Base-by-base conservation (phyloP, 352 stramenopile genomes). In the Peronospora farinosa region DNA sequence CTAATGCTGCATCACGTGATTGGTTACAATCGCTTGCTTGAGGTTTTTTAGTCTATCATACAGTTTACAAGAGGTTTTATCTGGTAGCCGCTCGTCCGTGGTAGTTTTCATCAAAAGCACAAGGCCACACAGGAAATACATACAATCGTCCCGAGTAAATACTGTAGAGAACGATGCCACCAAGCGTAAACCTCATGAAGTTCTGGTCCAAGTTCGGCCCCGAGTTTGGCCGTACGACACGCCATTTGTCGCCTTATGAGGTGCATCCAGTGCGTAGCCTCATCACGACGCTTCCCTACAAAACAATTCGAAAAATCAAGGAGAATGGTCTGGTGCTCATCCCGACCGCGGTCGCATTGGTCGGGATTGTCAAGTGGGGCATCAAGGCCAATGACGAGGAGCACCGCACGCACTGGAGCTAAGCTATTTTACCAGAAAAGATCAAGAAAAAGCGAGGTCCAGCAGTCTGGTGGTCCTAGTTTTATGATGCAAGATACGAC, bases 361-460 rank as follows among this genome's bases (percentile, higher is more conserved):
- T 86, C 36, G 77, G 75, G 39, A 88, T 75, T 41, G 59, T 88
- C 62, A 75, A 85, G 63, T 91, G 80, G 80, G 77, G 66, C 36
- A 31, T 80, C 48, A 57, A 70, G 23, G 75, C 75, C 54, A 91
- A 91, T 68, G 80, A 91, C 42, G 72, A 78, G 36, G 65, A 88
- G 54, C 80, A 91, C 69, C 80, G 80, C 51, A 62, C 72, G 32
- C 80, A 91, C 73, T 88, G 80, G 77, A 77, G 69, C 57, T 91
- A 87, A 58, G 31, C 33, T 16, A 8, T 28, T n/a, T n/a, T 10
- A 4, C 3, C 17, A 15, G 21, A 2, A 38, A 10, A 40, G 16
- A 56, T 45, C 11, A 21, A 3, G 19, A 27, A 5, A 59, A 30
- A 56, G 35, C 13, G 17, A 38, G 39, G 12, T 17, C 11, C 15